Conservation (phyloP, 768 basidiomycete species). For the Podaxis sp. region DNA sequence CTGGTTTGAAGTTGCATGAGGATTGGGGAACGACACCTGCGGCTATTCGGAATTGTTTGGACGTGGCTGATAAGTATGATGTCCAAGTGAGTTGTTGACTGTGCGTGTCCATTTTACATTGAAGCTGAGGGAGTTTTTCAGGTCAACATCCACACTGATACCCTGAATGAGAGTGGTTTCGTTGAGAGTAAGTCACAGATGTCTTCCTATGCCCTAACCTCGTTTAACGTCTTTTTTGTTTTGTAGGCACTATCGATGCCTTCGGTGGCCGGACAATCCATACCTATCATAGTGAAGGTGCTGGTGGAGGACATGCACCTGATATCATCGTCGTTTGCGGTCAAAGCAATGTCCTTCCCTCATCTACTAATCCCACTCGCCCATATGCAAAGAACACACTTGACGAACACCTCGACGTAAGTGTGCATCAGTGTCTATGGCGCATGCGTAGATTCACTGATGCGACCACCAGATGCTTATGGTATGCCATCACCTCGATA, state of each 20-base stretch:
- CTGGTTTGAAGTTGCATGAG: conserved; percentile 92
- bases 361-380: conserved; percentile 95
- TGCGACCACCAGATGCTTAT: conserved; percentile 81
- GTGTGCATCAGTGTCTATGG: conserved; percentile 18
- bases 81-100: conserved; percentile 62
- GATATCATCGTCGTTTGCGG: conserved; percentile 98
- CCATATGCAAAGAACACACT: conserved; percentile 90
- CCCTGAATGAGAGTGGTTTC: conserved; percentile 95
- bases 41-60: conserved; percentile 70
- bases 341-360: conserved; percentile 83
- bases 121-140: conserved; percentile 17
- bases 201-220: neutral
- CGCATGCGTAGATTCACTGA: neutral
- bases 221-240: neutral
- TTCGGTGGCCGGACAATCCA: conserved; percentile 92
- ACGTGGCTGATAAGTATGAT: conserved; percentile 86
- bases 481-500: conserved; percentile 98
- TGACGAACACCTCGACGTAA: conserved; percentile 94
- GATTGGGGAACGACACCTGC: conserved; percentile 95
- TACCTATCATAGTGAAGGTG: conserved; percentile 96
- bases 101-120: neutral
- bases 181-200: conserved; percentile 67
- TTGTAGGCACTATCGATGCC: conserved; percentile 77
- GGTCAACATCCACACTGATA: conserved; percentile 97
- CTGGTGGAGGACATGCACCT: conserved; percentile 94